phyloP scores from a whole-genome alignment of 1,139 yeast genomes.

The Saccharomyces hybrid region DNA sequence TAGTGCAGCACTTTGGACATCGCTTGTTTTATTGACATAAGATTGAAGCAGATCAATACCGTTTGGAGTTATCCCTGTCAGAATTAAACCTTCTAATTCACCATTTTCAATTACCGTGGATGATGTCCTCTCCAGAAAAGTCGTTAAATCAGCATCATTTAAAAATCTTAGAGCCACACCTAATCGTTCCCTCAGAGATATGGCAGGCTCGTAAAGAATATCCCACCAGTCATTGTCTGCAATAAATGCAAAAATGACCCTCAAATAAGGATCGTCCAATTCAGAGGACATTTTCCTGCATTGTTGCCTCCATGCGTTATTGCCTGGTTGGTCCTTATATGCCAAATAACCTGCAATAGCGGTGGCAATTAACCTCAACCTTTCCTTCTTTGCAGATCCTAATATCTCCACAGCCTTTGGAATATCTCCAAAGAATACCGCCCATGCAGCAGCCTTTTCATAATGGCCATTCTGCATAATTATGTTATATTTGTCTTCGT shows the following conservation, averaged over 20 bases:
- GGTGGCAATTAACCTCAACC: conserved; percentile 73
- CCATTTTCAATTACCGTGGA: conserved; percentile 68
- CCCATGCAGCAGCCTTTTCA: conserved; percentile 97
- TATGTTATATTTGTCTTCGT: conserved; percentile 58
- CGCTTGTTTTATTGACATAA: conserved; percentile 83
- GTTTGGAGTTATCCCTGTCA: conserved; percentile 82
- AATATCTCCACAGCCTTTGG: conserved; percentile 70
- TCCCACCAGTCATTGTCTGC: conserved; percentile 97
- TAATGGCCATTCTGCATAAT: conserved; percentile 53
- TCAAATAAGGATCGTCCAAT: conserved; percentile 76
- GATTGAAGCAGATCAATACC: conserved; percentile 79
- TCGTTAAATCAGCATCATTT: conserved; percentile 65
- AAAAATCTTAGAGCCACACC: conserved; percentile 86
- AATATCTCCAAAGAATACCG: conserved; percentile 88
- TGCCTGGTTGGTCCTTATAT: conserved; percentile 50
- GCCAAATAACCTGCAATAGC: conserved; percentile 92
- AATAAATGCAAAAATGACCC: conserved; percentile 89
- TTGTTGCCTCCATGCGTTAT: conserved; percentile 89
- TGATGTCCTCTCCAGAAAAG: conserved; percentile 61
- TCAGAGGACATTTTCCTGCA: conserved; percentile 84
- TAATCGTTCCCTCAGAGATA: conserved; percentile 78
- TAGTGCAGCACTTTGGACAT: conserved; percentile 86
- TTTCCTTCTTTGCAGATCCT: conserved; percentile 37
- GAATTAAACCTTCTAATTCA: conserved; percentile 79
- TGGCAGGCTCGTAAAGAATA: conserved; percentile 79